Evolutionary conservation across 2,329 filamentous ascomycete species (phyloP).

Genomic region (Bipolaris sorokiniana): DNA sequence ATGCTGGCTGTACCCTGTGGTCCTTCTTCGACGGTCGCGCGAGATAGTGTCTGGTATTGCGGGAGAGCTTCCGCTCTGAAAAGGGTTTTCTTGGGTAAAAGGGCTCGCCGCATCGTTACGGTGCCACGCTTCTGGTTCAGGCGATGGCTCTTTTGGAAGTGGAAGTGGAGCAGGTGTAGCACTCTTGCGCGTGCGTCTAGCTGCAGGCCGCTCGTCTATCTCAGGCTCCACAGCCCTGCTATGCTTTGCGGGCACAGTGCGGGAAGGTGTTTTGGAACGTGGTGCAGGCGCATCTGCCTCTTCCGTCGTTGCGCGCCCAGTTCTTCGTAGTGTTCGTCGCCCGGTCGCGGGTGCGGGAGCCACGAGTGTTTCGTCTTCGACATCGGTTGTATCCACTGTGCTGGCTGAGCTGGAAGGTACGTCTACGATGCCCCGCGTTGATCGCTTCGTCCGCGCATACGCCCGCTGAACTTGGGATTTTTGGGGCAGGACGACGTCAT

Average conservation of each 20-base stretch:
- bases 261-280: slow-evolving; percentile 44
- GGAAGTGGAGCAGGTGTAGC: slow-evolving; percentile 43
- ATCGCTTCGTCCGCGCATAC: slow-evolving; percentile 79
- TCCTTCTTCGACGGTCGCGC: slow-evolving; percentile 60
- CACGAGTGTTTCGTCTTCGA: slow-evolving; percentile 52
- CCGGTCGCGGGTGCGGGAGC: slow-evolving; percentile 51
- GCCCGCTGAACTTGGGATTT: slow-evolving; percentile 76
- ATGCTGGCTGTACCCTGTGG: slow-evolving; percentile 51
- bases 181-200: slow-evolving; percentile 49
- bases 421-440: slow-evolving; percentile 81
- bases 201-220: slow-evolving; percentile 40
- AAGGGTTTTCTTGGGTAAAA: slow-evolving; percentile 90
- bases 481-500: slow-evolving; percentile 77
- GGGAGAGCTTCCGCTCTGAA: slow-evolving; percentile 83
- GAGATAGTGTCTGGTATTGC: slow-evolving; percentile 47
- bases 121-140: slow-evolving; percentile 58
- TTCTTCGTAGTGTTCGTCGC: slow-evolving; percentile 41
- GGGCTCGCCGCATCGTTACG: slow-evolving; percentile 62
- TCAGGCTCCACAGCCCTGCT: slow-evolving; percentile 48
- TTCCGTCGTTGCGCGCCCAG: slow-evolving; percentile 53
- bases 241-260: slow-evolving; percentile 53
- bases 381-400: slow-evolving; percentile 61
- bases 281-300: slow-evolving; percentile 30
- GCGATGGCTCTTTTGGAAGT: slow-evolving; percentile 50
- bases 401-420: slow-evolving; percentile 70